phyloP scores from a whole-genome alignment of 2,329 filamentous ascomycete species.

The Fusarium zealandicum region DNA sequence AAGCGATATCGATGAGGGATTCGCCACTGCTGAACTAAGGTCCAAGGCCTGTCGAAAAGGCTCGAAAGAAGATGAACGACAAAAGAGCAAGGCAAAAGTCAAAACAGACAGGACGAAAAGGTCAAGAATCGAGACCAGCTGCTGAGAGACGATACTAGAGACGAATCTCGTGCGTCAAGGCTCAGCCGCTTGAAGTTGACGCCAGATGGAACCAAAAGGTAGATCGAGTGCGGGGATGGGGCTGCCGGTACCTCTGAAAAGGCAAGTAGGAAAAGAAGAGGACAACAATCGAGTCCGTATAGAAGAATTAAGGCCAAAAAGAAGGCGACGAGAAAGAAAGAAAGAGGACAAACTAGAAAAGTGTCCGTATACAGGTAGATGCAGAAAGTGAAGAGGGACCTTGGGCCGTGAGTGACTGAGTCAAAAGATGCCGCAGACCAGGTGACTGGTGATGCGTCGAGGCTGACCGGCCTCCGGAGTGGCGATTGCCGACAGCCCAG shows the following conservation, averaged over 20 bases:
- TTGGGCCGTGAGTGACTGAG: slow-evolving; percentile 13
- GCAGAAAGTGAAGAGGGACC: slow-evolving; percentile 7
- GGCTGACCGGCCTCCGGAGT: slow-evolving; percentile 15
- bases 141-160: neutral
- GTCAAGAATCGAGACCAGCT: neutral
- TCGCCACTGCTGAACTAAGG: slow-evolving; percentile 14
- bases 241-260: slow-evolving; percentile 4
- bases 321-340: neutral
- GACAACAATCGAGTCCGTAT: neutral
- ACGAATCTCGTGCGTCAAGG: slow-evolving; percentile 20
- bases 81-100: neutral
- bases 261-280: neutral
- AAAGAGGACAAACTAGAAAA: neutral
- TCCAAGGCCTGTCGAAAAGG: neutral
- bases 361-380: neutral
- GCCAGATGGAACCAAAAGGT: slow-evolving; percentile 7
- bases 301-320: neutral
- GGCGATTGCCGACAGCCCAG: slow-evolving; percentile 6
- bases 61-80: neutral
- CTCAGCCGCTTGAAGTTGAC: slow-evolving; percentile 19
- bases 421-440: slow-evolving; percentile 14
- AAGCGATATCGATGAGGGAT: slow-evolving; percentile 2
- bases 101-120: neutral
- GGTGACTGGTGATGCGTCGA: slow-evolving; percentile 14
- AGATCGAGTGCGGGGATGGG: slow-evolving; percentile 25